phyloP scores from a whole-genome alignment of 257 asterid genomes.

The Anisodus tanguticus region DNA sequence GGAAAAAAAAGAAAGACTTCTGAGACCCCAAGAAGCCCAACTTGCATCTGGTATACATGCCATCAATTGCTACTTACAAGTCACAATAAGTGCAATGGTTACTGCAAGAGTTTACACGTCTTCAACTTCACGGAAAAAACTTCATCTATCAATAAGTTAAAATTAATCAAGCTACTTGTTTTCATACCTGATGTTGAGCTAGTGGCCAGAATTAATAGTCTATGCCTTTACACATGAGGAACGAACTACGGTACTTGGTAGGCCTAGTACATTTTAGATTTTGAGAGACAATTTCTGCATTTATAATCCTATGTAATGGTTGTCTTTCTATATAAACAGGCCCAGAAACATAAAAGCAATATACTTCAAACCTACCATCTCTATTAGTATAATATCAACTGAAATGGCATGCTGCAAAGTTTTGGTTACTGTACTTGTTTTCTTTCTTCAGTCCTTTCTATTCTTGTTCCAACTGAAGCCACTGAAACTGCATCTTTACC shows the following conservation, averaged over 20 bases:
- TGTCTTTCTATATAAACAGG: background rate
- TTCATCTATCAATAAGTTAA: too few relatives aligned
- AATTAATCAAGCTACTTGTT: slow-evolving; percentile 18
- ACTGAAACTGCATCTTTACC: background rate
- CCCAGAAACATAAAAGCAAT: background rate
- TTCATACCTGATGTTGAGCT: too few relatives aligned
- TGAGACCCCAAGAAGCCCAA: too few relatives aligned
- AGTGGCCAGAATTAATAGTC: background rate
- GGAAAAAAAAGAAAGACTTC: too few relatives aligned
- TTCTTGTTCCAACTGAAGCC: background rate
- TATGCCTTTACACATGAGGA: background rate
- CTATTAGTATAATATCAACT: background rate
- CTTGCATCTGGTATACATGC: too few relatives aligned
- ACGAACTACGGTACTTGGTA: background rate
- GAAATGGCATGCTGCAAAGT: background rate
- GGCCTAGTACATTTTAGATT: background rate
- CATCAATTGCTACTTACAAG: too few relatives aligned
- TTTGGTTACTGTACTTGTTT: background rate
- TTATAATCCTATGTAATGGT: background rate
- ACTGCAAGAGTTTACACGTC: too few relatives aligned
- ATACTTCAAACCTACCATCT: background rate
- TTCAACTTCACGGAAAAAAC: too few relatives aligned
- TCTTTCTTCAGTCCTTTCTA: background rate
- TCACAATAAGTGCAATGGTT: too few relatives aligned
- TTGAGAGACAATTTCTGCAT: background rate